Evolutionary conservation across 2,329 filamentous ascomycete genomes (phyloP), one percentile per base, ranked within the genome.

Genomic region (Pleomassaria siparia): DNA sequence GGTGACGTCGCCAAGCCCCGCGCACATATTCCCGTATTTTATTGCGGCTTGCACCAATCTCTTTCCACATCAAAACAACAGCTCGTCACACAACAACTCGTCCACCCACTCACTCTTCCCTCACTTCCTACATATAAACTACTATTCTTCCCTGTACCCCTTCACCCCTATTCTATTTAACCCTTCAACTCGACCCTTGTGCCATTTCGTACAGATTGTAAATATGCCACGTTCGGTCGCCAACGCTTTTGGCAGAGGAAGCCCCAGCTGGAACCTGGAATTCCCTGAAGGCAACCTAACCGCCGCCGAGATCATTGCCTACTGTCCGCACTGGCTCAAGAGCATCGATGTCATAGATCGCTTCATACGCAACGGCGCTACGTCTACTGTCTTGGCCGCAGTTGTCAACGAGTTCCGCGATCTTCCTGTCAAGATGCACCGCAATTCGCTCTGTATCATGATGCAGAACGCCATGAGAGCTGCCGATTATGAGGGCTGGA

Each of bases 271-370:
- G 28, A 51, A 51, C 18, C 3, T 45, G 18, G 33, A 24, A 2
- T 46, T 54, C 29, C 43, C 45, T 12, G 37, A 33, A 11, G 51
- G 49, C 10, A 55, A 55, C 15, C 13, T 55, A 12, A 55, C 52
- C 2, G 47, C 47, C 4, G 43, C 43, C 6, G 53, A 53, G 41
- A 43, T 56, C 28, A 10, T 56, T 12, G 37, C 40, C 20, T 56
- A 42, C 32, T 20, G 47, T 4, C 53, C 53, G 2, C 42, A 51
- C n/a, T 56, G 43, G 37, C 26, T 53, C 5, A 51, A 53, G 33
- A 40, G 20, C 13, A 11, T 29, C 3, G 53, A 53, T 29, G 53
- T 56, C 12, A 44, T 53, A 15, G 37, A 50, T 4, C 47, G 53
- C 12, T 37, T 53, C 28, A 21, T 49, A 8, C 43, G 29, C 25